phyloP scores from a whole-genome alignment of 177 flowering plant genomes.

The Tripterygium wilfordii region DNA sequence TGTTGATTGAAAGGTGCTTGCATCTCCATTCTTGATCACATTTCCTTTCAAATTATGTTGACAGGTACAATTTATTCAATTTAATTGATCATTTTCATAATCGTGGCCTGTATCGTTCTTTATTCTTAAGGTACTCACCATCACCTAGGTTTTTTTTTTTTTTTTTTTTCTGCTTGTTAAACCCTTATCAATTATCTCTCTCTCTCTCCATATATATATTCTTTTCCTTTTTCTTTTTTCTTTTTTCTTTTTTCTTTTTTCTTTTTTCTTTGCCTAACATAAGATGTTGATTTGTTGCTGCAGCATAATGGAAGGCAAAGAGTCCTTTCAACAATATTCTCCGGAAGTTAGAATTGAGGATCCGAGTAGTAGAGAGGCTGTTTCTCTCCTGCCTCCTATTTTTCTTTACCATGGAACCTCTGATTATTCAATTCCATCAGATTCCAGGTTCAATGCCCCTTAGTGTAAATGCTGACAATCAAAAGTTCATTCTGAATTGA shows the following conservation, averaged over 20 bases:
- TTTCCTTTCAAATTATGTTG: slow-evolving; percentile 5
- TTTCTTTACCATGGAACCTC: slow-evolving; percentile 79
- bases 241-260: neutral
- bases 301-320: slow-evolving; percentile 97
- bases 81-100: slow-evolving; percentile 85
- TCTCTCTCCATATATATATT: neutral
- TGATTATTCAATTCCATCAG: slow-evolving; percentile 82
- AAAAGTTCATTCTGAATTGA: no score
- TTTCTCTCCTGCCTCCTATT: slow-evolving; percentile 59
- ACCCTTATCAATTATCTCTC: neutral
- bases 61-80: slow-evolving; percentile 75
- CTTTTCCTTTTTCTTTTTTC: neutral
- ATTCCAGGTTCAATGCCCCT: slow-evolving; percentile 56
- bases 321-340: slow-evolving; percentile 59
- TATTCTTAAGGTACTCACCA: slow-evolving; percentile 64
- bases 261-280: neutral
- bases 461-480: neutral
- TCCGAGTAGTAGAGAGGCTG: slow-evolving; percentile 37
- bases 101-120: slow-evolving; percentile 79
- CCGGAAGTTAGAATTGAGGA: slow-evolving; percentile 70
- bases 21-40: neutral
- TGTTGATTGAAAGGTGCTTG: neutral
- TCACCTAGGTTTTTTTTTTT: neutral
- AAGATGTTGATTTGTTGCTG: slow-evolving; percentile 1
- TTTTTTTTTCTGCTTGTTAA: neutral